A percentile compares a stretch with the other conserved stretches of the same genome.
These are phyloP conservation scores for Beauveria bassiana DNA, from an alignment of 2,329 filamentous ascomycete genomes.

Conservation along the genomic window DNA sequence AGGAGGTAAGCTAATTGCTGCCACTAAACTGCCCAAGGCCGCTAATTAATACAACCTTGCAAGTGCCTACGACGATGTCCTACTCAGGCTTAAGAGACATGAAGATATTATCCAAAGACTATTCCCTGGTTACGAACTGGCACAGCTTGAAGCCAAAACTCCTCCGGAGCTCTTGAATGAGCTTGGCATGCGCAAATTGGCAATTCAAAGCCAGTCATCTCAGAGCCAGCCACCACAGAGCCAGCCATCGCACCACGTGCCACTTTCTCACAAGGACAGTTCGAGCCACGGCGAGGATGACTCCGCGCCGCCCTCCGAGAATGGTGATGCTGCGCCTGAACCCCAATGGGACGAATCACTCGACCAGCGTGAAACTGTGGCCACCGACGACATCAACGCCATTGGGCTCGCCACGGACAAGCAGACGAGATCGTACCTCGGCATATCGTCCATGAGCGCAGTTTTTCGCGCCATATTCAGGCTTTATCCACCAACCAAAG, in stretches of 20 bases:
- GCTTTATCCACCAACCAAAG: slow-evolving; percentile 23
- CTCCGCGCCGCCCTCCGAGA: slow-evolving; percentile 20
- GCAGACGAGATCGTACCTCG: slow-evolving; percentile 51
- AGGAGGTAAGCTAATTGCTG: slow-evolving; percentile 17
- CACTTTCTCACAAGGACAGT: background rate
- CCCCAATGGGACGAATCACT: slow-evolving; percentile 23
- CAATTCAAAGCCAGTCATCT: background rate
- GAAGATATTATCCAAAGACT: slow-evolving; percentile 17
- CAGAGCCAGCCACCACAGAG: background rate
- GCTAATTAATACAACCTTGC: background rate
- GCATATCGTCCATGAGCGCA: slow-evolving; percentile 57
- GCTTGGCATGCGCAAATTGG: background rate
- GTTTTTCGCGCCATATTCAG: slow-evolving; percentile 49
- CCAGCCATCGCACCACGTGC: background rate
- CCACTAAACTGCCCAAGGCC: background rate
- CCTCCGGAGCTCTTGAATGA: slow-evolving; percentile 17
- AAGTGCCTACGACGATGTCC: slow-evolving; percentile 21
- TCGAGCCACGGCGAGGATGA: slow-evolving; percentile 13
- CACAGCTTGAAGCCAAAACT: slow-evolving; percentile 17
- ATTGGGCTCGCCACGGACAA: slow-evolving; percentile 41
- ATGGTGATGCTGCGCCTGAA: slow-evolving; percentile 20
- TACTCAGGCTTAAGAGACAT: slow-evolving; percentile 18
- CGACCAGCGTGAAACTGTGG: slow-evolving; percentile 17
- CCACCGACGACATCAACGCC: slow-evolving; percentile 26
- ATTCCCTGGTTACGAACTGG: slow-evolving; percentile 16